These are phyloP conservation scores for Aurantiochytrium sp. DNA, from an alignment of 108 stramenopile genomes.

Conservation along the genomic window DNA sequence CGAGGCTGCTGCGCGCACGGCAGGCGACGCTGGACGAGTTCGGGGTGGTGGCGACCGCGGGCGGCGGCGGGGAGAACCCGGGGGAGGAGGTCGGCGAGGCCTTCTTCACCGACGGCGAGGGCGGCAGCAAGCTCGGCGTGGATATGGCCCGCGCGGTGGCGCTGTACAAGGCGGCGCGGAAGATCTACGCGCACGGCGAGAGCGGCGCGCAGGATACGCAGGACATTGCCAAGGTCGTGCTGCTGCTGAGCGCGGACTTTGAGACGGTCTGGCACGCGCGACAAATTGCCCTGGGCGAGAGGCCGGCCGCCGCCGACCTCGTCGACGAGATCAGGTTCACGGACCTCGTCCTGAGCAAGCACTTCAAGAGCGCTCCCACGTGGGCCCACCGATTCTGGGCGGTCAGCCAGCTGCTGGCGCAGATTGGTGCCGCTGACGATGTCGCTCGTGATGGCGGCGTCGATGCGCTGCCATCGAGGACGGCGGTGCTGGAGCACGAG, in stretches of 20 bases:
- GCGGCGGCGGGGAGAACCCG: too few relatives aligned
- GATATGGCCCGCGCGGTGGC: neutral
- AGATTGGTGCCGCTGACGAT: too few relatives aligned
- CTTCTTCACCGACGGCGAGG: neutral
- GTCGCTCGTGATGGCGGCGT: too few relatives aligned
- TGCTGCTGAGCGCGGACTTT: neutral
- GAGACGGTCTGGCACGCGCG: neutral
- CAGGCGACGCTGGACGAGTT: too few relatives aligned
- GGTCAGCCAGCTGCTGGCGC: neutral
- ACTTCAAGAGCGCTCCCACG: neutral
- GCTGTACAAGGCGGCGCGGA: neutral
- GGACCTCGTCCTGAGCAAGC: neutral
- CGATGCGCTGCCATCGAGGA: too few relatives aligned
- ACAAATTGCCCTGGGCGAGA: neutral
- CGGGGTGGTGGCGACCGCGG: too few relatives aligned
- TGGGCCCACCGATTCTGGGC: neutral
- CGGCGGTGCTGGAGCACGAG: neutral
- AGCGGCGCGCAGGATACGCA: neutral
- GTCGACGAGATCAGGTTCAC: neutral
- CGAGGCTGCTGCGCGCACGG: too few relatives aligned
- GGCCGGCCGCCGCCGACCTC: neutral
- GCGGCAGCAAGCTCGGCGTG: neutral
- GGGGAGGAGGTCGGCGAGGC: neutral
- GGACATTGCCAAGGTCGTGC: neutral
- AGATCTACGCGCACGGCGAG: neutral